Evolutionary conservation across 331 rosid species (phyloP).

Genomic region (Rosa hybrid): DNA sequence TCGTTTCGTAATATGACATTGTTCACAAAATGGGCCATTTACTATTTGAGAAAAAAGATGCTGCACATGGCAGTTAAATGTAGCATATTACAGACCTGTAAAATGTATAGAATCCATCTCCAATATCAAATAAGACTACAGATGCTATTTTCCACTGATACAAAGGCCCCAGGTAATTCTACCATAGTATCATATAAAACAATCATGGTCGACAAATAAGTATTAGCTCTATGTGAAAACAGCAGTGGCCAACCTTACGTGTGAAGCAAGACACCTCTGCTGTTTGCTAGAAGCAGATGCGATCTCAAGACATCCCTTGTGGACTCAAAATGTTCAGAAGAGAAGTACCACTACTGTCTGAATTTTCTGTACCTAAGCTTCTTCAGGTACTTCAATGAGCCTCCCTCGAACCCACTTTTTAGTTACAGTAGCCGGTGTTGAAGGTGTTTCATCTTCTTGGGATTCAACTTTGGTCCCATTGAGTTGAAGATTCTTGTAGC

Average conservation of each 20-base stretch:
- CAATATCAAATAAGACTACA: not conserved
- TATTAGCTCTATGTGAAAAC: constrained; percentile 6
- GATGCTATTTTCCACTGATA: not conserved
- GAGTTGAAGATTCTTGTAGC: constrained; percentile 28
- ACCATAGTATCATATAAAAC: not conserved
- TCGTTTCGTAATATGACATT: not conserved
- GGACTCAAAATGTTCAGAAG: constrained; percentile 19
- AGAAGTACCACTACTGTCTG: not conserved
- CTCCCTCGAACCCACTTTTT: constrained; percentile 91
- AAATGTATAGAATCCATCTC: not conserved
- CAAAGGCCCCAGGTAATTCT: not conserved
- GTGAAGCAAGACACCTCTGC: constrained; percentile 20
- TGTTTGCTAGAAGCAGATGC: constrained; percentile 18
- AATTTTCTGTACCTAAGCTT: constrained; percentile 29
- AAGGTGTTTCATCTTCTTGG: constrained; percentile 35
- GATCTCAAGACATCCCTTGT: constrained; percentile 25
- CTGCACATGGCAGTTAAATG: not conserved
- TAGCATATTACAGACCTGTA: constrained; percentile 8
- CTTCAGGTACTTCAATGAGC: constrained; percentile 69
- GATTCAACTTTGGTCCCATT: constrained; percentile 40
- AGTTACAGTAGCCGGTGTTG: constrained; percentile 37
- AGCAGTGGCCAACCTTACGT: constrained; percentile 7
- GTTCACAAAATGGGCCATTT: not conserved
- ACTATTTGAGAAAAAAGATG: not conserved
- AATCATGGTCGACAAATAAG: constrained; percentile 16